Evolutionary conservation across 2,329 filamentous ascomycete genomes (phyloP).

Genomic region (Spiromastix sp.): DNA sequence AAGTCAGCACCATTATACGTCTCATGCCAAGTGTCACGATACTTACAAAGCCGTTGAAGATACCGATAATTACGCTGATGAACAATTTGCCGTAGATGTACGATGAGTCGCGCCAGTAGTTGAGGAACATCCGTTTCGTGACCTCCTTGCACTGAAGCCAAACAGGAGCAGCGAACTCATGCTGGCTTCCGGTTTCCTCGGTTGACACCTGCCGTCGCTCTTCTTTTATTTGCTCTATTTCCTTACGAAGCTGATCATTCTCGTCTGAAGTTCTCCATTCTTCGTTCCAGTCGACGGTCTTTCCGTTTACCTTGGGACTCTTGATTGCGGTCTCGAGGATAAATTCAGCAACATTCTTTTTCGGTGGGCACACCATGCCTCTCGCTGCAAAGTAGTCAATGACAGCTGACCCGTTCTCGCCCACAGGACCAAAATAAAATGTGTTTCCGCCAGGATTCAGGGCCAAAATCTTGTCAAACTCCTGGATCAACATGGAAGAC

Average conservation of each 20-base stretch:
- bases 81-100: conserved; percentile 73
- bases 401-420: conserved; percentile 54
- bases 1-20: conserved; percentile 1
- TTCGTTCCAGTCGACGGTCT: conserved; percentile 59
- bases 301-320: conserved; percentile 44
- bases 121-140: conserved; percentile 58
- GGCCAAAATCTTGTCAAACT: conserved; percentile 64
- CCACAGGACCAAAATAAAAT: conserved; percentile 65
- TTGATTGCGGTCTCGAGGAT: conserved; percentile 56
- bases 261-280: conserved; percentile 61
- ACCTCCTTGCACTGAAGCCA: conserved; percentile 54
- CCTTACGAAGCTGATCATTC: conserved; percentile 46
- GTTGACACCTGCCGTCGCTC: conserved; percentile 42
- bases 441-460: conserved; percentile 59
- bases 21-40: no score
- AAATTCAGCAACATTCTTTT: conserved; percentile 57
- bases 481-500: conserved; percentile 56
- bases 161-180: conserved; percentile 57
- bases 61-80: conserved; percentile 57
- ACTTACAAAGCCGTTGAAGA: conserved; percentile 61
- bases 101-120: conserved; percentile 66
- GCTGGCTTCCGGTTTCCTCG: conserved; percentile 32
- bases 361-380: conserved; percentile 55
- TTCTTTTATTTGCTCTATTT: conserved; percentile 55
- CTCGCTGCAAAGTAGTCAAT: conserved; percentile 57